Evolutionary conservation across 106 monocot genomes (phyloP).

Genomic region (Dioscorea alata): DNA sequence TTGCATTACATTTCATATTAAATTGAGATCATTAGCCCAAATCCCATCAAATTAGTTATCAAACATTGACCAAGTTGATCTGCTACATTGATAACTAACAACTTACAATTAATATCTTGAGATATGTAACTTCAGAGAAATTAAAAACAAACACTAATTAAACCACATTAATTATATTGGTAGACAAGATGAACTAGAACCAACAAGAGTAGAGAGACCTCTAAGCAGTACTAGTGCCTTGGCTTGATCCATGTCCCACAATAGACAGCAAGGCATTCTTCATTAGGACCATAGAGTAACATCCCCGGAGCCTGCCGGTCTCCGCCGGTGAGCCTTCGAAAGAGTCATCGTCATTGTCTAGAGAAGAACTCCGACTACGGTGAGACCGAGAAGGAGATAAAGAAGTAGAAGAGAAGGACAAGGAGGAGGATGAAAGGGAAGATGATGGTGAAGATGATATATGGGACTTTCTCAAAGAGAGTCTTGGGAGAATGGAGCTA

Average conservation of each 20-base stretch:
- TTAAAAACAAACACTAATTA: too few species aligned
- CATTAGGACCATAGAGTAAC: constrained; percentile 8
- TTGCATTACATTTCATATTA: too few species aligned
- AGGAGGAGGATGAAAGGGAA: constrained; percentile 8
- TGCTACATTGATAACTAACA: too few species aligned
- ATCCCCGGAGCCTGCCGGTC: constrained; percentile 11
- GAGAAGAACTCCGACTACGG: background rate
- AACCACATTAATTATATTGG: too few species aligned
- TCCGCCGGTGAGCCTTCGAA: constrained; percentile 21
- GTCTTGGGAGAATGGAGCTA: constrained; percentile 17
- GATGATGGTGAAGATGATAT: constrained; percentile 6
- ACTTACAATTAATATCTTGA: too few species aligned
- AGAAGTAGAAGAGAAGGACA: constrained; percentile 1
- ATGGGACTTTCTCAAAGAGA: constrained; percentile 9
- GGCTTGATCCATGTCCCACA: constrained; percentile 24
- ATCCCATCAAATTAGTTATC: too few species aligned
- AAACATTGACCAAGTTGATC: too few species aligned
- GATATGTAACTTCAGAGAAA: too few species aligned
- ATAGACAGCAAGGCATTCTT: constrained; percentile 29
- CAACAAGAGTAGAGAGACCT: background rate
- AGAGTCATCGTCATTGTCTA: constrained; percentile 21
- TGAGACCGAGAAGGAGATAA: background rate
- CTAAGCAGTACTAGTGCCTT: constrained; percentile 5
- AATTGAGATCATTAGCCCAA: too few species aligned
- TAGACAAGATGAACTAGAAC: too few species aligned